phyloP scores from a whole-genome alignment of 2,329 filamentous ascomycete genomes.

The Neophaeococcomyces aloes region DNA sequence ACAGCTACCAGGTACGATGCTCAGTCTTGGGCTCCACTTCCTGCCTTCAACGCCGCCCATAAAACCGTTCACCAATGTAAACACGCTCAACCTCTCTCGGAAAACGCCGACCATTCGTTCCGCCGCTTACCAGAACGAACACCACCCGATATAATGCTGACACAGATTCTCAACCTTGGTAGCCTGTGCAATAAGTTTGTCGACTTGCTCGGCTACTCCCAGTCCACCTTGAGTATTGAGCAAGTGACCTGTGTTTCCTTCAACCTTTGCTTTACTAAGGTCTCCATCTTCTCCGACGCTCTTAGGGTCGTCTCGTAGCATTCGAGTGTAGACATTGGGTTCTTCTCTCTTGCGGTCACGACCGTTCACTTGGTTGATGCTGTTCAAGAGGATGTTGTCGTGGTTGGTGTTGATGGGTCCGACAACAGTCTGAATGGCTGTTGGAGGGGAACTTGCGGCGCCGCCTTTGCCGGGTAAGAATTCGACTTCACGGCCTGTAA shows the following conservation, averaged over 20 bases:
- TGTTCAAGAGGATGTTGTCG: constrained; percentile 2
- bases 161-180: constrained; percentile 96
- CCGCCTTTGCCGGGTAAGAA: constrained; percentile 34
- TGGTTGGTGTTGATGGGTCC: constrained; percentile 8
- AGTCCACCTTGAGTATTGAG: constrained; percentile 42
- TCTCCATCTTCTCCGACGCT: neutral
- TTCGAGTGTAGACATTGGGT: constrained; percentile 1
- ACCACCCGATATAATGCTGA: constrained; percentile 99
- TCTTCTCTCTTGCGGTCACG: neutral
- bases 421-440: constrained; percentile 5
- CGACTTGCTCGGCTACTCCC: constrained; percentile 76
- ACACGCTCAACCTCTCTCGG: too few relatives aligned
- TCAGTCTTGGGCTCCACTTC: too few relatives aligned
- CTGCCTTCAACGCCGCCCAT: too few relatives aligned
- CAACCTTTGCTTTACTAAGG: neutral
- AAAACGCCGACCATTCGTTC: too few relatives aligned
- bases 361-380: neutral
- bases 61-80: too few relatives aligned
- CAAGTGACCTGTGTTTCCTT: neutral
- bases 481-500: constrained; percentile 89
- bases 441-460: neutral
- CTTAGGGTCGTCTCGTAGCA: constrained; percentile 7
- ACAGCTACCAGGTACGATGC: too few relatives aligned
- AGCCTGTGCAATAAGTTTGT: constrained; percentile 86
- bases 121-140: constrained; percentile 73